Conservation (phyloP, 176 grass and related monocot genomes). For the Miscanthus lutarioriparius region DNA sequence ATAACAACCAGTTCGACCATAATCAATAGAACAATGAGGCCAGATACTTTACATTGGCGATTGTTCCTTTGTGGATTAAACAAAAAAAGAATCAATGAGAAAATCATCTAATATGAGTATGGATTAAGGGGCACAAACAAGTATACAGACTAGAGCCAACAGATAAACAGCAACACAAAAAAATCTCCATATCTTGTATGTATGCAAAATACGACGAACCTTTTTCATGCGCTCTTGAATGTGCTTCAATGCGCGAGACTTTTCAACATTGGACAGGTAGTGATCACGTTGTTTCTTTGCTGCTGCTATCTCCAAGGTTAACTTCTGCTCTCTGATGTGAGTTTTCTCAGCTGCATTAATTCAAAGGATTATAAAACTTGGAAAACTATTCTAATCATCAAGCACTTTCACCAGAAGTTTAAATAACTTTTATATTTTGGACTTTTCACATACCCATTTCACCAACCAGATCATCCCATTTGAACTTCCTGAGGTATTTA, state of each 20-base stretch:
- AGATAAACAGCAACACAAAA: background rate
- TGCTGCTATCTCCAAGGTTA: conserved; percentile 86
- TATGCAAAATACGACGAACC: conserved; percentile 39
- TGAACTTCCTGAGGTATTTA: conserved; percentile 94
- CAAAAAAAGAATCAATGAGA: background rate
- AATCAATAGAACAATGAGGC: conserved; percentile 7
- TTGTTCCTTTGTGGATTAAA: background rate
- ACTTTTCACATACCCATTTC: conserved; percentile 65
- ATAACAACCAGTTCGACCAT: background rate
- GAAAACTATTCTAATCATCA: background rate
- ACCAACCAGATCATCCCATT: conserved; percentile 95
- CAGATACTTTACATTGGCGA: background rate
- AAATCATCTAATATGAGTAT: background rate
- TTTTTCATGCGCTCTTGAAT: conserved; percentile 84
- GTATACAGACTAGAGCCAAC: background rate
- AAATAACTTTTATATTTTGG: background rate
- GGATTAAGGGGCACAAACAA: background rate
- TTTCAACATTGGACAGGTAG: conserved; percentile 79
- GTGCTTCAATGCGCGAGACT: conserved; percentile 54
- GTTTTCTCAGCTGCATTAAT: conserved; percentile 70
- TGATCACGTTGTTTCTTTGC: conserved; percentile 92
- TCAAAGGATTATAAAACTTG: conserved; percentile 15
- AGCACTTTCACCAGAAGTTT: background rate
- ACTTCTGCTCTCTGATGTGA: conserved; percentile 76
- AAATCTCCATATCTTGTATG: background rate